Evolutionary conservation across 1,284 basidiomycete genomes (phyloP), one percentile per base, ranked within the genome.

Genomic region (Ganoderma sinense): DNA sequence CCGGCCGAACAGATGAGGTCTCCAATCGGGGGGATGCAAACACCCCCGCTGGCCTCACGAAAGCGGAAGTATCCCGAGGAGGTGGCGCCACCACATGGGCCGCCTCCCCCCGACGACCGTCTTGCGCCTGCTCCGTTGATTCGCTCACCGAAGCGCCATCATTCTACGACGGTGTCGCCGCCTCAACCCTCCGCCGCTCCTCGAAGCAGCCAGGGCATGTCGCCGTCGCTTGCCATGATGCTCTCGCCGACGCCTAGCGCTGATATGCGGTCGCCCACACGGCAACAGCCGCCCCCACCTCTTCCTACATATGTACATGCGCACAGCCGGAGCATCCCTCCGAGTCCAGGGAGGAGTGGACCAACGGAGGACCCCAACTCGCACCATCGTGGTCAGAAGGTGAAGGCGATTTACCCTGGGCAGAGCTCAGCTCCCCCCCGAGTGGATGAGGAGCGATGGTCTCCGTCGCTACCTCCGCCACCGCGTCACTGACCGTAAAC

Each of bases 41-140:
- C 77, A 0, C 74, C 78, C 7, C 72, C 77, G 0, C 80, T 82
- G 36, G 72, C 74, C 2, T 76, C 79, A 5, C 80, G 83, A 74
- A 85, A 85, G 73, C 83, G 84, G 39, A 85, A 85, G 72, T 84
- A 84, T 61, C 80, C 79, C 4, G 84, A 85, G 29, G 84, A 84
- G 56, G 73, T 76, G 4, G 77, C 80, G 6, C 74, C 78, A 0
- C 74, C 78, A 0, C 68, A 71, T 5, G 51, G 60, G 3, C 74
- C 78, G 0, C 69, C 71, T 6, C 53, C 68, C 1, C 76, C 78
- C 6, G 76, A 73, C 39, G 69, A 70, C 4, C 75, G 73, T 18
- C 67, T 72, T 16, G 69, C 74, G 4, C 66, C 73, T n/a, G 73
- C 78, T 4, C 73, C 75, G 29, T 67, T 73, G 8, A 63, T 69